These are phyloP conservation scores for Camelina neglecta DNA, from an alignment of 345 rosid genomes.

Conservation along the genomic window DNA sequence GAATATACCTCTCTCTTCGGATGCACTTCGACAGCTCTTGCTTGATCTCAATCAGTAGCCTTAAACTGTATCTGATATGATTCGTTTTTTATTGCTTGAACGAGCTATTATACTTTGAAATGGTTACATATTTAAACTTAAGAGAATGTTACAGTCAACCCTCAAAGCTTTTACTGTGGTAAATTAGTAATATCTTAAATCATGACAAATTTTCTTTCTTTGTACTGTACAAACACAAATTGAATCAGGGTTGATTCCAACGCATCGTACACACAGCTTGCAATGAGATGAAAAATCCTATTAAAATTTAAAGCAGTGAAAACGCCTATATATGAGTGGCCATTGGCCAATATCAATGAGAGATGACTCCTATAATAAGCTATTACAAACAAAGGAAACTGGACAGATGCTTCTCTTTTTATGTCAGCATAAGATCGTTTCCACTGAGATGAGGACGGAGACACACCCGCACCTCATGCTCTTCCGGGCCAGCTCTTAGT, in stretches of 20 bases:
- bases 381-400: conserved; percentile 30
- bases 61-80: not conserved
- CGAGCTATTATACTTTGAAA: not conserved
- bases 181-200: not conserved
- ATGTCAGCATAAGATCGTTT: conserved; percentile 79
- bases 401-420: conserved; percentile 37
- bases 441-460: conserved; percentile 78
- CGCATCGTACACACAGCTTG: conserved; percentile 12
- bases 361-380: conserved; percentile 34
- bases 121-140: not conserved
- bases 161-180: not conserved
- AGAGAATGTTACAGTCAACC: not conserved
- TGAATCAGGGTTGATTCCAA: conserved; percentile 22
- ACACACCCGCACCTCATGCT: conserved; percentile 96
- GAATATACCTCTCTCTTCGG: conserved; percentile 68
- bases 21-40: conserved; percentile 69
- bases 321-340: conserved; percentile 27
- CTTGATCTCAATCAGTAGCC: conserved; percentile 59
- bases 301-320: conserved; percentile 28
- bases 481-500: conserved; percentile 81
- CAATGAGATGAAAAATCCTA: conserved; percentile 28
- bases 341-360: conserved; percentile 31
- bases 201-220: conserved; percentile 15
- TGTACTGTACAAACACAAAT: conserved; percentile 4
- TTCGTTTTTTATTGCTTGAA: conserved; percentile 3